These are phyloP conservation scores for Kazachstania taianensis DNA, from an alignment of 805 yeast genomes.

Conservation along the genomic window DNA sequence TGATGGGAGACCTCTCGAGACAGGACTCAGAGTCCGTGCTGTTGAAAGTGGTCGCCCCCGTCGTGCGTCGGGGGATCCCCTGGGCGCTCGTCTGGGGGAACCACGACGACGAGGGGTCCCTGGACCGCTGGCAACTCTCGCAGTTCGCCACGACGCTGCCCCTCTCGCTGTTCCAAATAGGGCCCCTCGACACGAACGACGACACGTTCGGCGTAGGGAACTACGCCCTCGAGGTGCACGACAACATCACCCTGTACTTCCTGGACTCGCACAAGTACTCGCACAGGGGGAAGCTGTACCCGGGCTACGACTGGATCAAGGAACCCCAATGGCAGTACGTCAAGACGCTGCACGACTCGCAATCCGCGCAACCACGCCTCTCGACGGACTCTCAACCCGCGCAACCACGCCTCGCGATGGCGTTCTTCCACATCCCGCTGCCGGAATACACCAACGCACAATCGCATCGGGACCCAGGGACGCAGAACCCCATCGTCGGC, in stretches of 20 bases:
- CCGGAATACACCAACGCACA: conserved; percentile 61
- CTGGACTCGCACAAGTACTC: conserved; percentile 79
- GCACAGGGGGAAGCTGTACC: conserved; percentile 49
- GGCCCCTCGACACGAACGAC: conserved; percentile 42
- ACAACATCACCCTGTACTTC: conserved; percentile 53
- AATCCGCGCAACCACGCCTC: conserved; percentile 9
- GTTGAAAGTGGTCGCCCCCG: conserved; percentile 66
- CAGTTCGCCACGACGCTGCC: conserved; percentile 50
- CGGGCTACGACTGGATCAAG: conserved; percentile 84
- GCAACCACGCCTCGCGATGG: conserved; percentile 46
- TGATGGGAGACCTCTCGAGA: conserved; percentile 60
- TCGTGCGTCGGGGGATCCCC: conserved; percentile 60
- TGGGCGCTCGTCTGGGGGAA: conserved; percentile 84
- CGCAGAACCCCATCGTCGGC: conserved; percentile 43
- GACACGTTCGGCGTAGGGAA: conserved; percentile 74
- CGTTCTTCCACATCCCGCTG: conserved; percentile 89
- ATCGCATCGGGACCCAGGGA: conserved; percentile 22
- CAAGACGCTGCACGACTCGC: conserved; percentile 19
- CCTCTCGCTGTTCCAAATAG: conserved; percentile 48
- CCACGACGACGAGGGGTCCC: conserved; percentile 83
- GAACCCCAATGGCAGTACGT: conserved; percentile 56
- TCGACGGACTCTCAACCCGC: neutral
- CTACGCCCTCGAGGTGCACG: conserved; percentile 45
- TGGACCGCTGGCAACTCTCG: conserved; percentile 54
- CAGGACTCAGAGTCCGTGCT: conserved; percentile 78